Evolutionary conservation across 2,329 filamentous ascomycete genomes (phyloP).

Genomic region (Pyricularia sp.): DNA sequence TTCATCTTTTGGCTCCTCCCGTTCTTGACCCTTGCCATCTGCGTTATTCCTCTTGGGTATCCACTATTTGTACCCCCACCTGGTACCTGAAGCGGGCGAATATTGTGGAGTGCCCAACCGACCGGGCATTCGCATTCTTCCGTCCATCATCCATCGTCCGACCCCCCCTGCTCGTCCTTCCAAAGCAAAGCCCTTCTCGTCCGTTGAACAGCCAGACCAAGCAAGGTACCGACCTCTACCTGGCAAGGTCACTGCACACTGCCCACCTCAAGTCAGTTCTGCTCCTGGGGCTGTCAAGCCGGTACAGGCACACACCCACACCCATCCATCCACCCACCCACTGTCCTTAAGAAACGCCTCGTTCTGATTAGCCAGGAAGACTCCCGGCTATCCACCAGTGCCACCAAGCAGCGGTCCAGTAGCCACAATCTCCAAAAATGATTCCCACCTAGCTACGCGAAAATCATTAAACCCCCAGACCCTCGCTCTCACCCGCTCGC

Average conservation of each 20-base stretch:
- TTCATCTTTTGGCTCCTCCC: neutral
- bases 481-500: conserved; percentile 25
- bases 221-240: neutral
- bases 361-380: conserved; percentile 9
- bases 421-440: conserved; percentile 4
- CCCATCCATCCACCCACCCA: neutral
- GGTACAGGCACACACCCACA: conserved; percentile 6
- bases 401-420: neutral
- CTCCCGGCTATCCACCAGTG: conserved; percentile 1
- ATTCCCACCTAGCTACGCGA: conserved; percentile 10
- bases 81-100: neutral
- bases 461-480: conserved; percentile 30
- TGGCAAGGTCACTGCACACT: neutral
- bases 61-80: neutral
- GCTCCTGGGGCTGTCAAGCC: neutral
- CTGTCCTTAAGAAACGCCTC: neutral
- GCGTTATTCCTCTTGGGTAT: neutral
- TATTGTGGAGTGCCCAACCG: neutral
- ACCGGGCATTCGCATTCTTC: conserved; percentile 1
- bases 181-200: neutral
- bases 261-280: neutral
- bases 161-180: neutral
- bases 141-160: neutral
- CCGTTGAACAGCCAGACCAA: neutral
- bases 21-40: neutral